Base-by-base conservation (phyloP, 176 grass and related monocot genomes). In the Lolium rigidum region DNA sequence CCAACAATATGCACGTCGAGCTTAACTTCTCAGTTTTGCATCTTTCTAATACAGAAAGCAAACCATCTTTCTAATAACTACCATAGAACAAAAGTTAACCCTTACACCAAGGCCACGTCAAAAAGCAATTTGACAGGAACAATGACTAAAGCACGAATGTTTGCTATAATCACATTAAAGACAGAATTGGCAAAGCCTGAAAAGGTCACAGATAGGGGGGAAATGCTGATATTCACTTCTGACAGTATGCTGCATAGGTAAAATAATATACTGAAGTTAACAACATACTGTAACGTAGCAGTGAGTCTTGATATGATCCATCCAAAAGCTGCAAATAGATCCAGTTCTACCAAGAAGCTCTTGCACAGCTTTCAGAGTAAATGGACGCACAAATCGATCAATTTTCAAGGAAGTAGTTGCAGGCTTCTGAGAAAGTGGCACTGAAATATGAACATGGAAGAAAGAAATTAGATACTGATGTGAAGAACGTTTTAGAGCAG, bases 301-400 rank as follows among this genome's bases (percentile, higher is more conserved):
- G 47, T 94, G 94, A 24, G 94, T 97, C 86, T 97, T 97, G 65
- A 97, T 97, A 73, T 90, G 88, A 74, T 97, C 92, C 94, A 97
- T 97, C 94, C 94, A 94, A 78, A 97, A 97, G 85, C 83, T 92
- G 75, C 83, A 89, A 60, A 97, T 38, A 39, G 86, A 87, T 77
- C 94, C 92, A 87, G 90, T 90, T 89, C 85, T 97, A 58, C 79
- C 92, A 79, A 97, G 92, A 87, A 97, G 80, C 64, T 87, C 88
- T 76, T 97, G 92, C 51, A 90, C 94, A 75, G 94, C 92, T 92
- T 94, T 97, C 83, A 97, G 75, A 87, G 94, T 97, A 60, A 97
- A 97, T 5, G 94, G 94, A 4, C 90, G 94, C 70, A 97, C 77
- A 48, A 97, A 97, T 43, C 31, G 82, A 74, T 97, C 88, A 61